Base-by-base conservation (phyloP, 1,284 basidiomycete genomes). In the Coniferiporia sulphurascens region DNA sequence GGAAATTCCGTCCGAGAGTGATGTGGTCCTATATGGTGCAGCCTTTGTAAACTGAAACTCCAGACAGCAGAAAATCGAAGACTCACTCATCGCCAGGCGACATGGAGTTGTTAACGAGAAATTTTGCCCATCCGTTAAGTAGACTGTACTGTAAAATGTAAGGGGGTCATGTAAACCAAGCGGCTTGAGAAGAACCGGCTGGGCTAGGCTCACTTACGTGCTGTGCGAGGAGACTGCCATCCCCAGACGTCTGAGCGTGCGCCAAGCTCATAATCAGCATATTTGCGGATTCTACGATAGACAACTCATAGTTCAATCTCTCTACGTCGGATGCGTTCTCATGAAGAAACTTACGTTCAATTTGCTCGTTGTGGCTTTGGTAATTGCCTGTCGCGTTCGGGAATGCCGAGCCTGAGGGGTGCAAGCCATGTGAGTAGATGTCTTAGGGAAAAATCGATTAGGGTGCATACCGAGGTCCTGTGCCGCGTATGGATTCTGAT, bases 121-220 rank as follows among this genome's bases (percentile, higher is more conserved):
- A 77, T 48, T 73, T 62, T 32, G 74, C 71, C 77, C 77, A 78
- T 48, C 68, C 66, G 52, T 71, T 72, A 53, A 83, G 65, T 22
- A 76, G 65, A 10, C 59, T 48, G 67, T 82, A 80, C 69, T 80
- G 52, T 15, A 76, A 52, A 73, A 76, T 76, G 57, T 71, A 72
- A 7, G 67, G 71, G 7, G 71, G 66, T 58, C 71, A 72, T 73
- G 59, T 57, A 17, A 13, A 8, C 41, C 45, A 22, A 44, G 21
- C 32, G 46, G 34, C 1, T 5, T 32, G 21, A 27, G n/a, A 6
- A 44, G 64, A 1, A 52, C 13, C 21, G n/a, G 46, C 17, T 15
- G 8, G 3, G 27, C 27, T 27, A 27, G 27, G 27, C 27, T 27
- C 27, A 35, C 61, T 21, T 49, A 59, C 57, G 41, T 62, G 52